Evolutionary conservation across 1,139 yeast species (phyloP), one percentile per base, ranked within the genome.

Genomic region (Geotrichum reessii): DNA sequence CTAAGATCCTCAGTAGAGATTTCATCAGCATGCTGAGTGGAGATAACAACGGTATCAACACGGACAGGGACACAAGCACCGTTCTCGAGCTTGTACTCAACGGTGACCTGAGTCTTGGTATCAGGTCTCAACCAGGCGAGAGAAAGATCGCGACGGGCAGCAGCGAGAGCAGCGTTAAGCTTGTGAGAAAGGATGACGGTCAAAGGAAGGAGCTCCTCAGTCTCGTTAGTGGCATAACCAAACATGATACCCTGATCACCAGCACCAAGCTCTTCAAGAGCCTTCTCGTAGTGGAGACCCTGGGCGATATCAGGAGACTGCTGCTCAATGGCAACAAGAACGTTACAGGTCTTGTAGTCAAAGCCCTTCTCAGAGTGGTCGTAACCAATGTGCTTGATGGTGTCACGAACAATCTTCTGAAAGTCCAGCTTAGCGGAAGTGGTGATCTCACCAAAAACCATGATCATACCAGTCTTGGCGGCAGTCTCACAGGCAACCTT

Each of bases 201-300:
- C 79, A 93, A 85, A 69, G 99, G 99, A 72, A 93, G 82, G 75
- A 89, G 86, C 81, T 93, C 98, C 74, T 92, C 96, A 71, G 99
- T 91, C 82, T 93, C 99, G 73, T 93, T 97, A 65, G 99, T 86
- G 69, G 99, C 99, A 78, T 93, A 93, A 78, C 99, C 99, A 75
- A 93, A 93, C 99, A 93, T 93, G 76, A 93, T 93, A 85, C 99
- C 98, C 81, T 93, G 99, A 81, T 93, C 99, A 86, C 99, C 99
- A 67, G 99, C 99, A 77, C 99, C 99, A 73, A 93, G 85, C 62
- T 93, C 95, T 81, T 93, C 99, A 68, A 93, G 82, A 62, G 97
- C 95, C 80, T 91, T 84, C 77, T 93, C 97, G 79, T 87, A 89
- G 78, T 93, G 99, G 73, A 93, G 85, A 82, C 99, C 99, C 81